Conservation (phyloP, 345 rosid genomes). For the Luvunga scandens region DNA sequence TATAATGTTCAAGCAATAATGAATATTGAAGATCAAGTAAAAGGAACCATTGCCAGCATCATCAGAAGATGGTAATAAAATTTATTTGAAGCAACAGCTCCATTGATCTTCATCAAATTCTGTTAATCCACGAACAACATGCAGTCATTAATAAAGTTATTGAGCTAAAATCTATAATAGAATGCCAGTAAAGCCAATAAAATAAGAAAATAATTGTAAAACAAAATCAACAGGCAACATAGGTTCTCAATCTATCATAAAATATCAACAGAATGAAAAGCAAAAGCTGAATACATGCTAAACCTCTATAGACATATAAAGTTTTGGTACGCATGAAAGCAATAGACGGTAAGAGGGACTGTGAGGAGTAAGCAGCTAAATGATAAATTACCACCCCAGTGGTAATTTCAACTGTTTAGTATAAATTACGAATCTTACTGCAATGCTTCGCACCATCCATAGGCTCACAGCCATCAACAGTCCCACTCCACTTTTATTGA, state of each 20-base stretch:
- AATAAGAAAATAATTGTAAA: not conserved
- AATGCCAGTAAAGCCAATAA: not conserved
- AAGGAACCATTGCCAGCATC: not conserved
- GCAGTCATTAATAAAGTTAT: not conserved
- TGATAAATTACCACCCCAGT: not conserved
- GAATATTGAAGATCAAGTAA: not conserved
- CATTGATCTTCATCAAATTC: not conserved
- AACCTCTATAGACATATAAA: not conserved
- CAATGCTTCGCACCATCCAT: slow-evolving; percentile 84
- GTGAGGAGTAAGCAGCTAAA: not conserved
- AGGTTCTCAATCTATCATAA: not conserved
- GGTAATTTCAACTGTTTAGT: not conserved
- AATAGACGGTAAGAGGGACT: not conserved
- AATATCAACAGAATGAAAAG: not conserved
- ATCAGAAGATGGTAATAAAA: not conserved
- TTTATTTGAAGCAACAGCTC: not conserved
- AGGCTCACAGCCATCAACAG: slow-evolving; percentile 94
- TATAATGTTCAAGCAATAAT: not conserved
- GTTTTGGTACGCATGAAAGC: not conserved
- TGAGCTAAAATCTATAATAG: not conserved
- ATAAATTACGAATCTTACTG: slow-evolving; percentile 46
- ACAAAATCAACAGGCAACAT: not conserved
- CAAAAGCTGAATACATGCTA: not conserved
- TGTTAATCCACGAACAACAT: not conserved
- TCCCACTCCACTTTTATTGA: slow-evolving; percentile 95